Percentiles rank a stretch among this genome's conserved stretches.
phyloP scores from a whole-genome alignment of 2,329 filamentous ascomycete genomes.

The Juglanconis juglandina region DNA sequence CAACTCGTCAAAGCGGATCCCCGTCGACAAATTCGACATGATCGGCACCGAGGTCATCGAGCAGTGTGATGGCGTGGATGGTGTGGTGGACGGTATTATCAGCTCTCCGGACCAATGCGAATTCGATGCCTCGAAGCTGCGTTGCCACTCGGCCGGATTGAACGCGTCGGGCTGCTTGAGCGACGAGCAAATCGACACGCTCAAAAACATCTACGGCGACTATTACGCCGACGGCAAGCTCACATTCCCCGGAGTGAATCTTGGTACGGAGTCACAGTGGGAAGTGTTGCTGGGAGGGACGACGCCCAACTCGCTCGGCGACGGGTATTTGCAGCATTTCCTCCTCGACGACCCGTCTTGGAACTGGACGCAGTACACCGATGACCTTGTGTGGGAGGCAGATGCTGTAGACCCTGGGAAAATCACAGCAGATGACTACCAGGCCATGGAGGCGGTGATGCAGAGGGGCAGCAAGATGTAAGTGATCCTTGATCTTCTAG shows the following conservation, averaged over 20 bases:
- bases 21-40: constrained; percentile 35
- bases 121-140: constrained; percentile 31
- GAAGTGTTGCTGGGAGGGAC: constrained; percentile 19
- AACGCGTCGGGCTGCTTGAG: constrained; percentile 16
- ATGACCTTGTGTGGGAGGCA: constrained; percentile 23
- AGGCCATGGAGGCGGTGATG: constrained; percentile 26
- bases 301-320: constrained; percentile 22
- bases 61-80: constrained; percentile 39
- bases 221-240: constrained; percentile 18
- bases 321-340: constrained; percentile 27
- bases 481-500: neutral
- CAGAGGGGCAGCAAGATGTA: constrained; percentile 36
- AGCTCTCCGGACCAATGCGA: constrained; percentile 22
- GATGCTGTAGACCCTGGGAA: constrained; percentile 26
- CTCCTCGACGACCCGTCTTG: constrained; percentile 27
- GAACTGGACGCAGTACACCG: constrained; percentile 29
- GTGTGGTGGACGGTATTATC: constrained; percentile 39
- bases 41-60: constrained; percentile 36
- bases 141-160: constrained; percentile 13
- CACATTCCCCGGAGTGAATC: constrained; percentile 34
- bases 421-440: constrained; percentile 28
- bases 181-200: constrained; percentile 32
- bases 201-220: constrained; percentile 27
- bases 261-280: constrained; percentile 40
- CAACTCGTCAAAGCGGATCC: constrained; percentile 38